Evolutionary conservation across 441 rosid genomes (phyloP).

Genomic region (Bocquillonia castaneifolia): DNA sequence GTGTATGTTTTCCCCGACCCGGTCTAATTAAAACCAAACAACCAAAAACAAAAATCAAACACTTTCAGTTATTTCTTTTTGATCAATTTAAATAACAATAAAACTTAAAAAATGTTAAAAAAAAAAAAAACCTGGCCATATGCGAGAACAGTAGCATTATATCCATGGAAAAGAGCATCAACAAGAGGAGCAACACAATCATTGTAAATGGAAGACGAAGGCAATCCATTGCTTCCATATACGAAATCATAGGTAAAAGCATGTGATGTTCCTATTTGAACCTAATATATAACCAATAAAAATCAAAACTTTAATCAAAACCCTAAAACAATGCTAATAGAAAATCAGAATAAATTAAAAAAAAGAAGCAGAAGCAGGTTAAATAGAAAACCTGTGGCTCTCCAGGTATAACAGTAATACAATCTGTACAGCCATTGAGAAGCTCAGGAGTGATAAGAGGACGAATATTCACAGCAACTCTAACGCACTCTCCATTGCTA

Average conservation of each 20-base stretch:
- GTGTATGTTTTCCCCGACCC: slow-evolving; percentile 96
- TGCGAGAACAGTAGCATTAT: slow-evolving; percentile 92
- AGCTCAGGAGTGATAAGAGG: slow-evolving; percentile 89
- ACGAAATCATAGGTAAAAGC: slow-evolving; percentile 76
- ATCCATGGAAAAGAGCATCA: slow-evolving; percentile 76
- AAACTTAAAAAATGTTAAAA: not conserved
- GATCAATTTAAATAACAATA: not conserved
- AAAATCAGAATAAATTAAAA: not conserved
- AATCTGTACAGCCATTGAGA: slow-evolving; percentile 75
- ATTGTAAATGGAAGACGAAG: slow-evolving; percentile 49
- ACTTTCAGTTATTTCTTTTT: not conserved
- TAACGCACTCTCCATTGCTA: slow-evolving; percentile 48
- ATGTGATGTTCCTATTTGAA: slow-evolving; percentile 85
- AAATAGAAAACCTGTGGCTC: slow-evolving; percentile 93
- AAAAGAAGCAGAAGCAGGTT: not conserved
- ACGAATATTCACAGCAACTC: slow-evolving; percentile 83
- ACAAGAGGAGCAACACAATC: slow-evolving; percentile 84
- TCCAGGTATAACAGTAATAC: slow-evolving; percentile 71
- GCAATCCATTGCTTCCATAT: slow-evolving; percentile 50
- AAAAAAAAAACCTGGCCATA: slow-evolving; percentile 69
- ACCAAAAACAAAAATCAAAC: not conserved
- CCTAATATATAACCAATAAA: slow-evolving; percentile 29
- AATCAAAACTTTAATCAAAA: not conserved
- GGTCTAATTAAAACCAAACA: slow-evolving; percentile 49
- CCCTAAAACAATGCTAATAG: not conserved